Evolutionary conservation across 768 basidiomycete species (phyloP).

Genomic region (Solioccasus polychromus): DNA sequence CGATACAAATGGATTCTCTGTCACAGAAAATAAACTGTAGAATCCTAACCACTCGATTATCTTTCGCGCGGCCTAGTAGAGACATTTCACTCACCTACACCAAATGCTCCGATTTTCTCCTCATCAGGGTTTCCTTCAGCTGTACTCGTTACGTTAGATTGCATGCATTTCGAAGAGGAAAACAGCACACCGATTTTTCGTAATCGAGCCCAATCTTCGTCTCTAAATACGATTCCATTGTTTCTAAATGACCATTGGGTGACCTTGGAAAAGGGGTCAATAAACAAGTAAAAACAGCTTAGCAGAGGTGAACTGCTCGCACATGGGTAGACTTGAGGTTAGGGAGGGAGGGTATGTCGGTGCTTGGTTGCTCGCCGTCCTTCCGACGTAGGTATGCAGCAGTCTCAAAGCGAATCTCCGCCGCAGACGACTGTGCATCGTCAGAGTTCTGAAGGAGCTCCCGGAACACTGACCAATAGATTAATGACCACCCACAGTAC

Average conservation of each 20-base stretch:
- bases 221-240: conserved; percentile 48
- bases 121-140: conserved; percentile 27
- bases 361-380: neutral
- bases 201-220: conserved; percentile 16
- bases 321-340: conserved; percentile 62
- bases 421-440: conserved; percentile 72
- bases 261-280: conserved; percentile 42
- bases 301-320: conserved; percentile 12
- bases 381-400: conserved; percentile 37
- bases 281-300: neutral
- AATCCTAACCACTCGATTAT: conserved; percentile 43
- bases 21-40: conserved; percentile 79
- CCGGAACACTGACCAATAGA: conserved; percentile 56
- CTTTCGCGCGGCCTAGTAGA: neutral
- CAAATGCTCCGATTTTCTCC: conserved; percentile 26
- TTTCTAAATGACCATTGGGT: conserved; percentile 83
- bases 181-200: conserved; percentile 14
- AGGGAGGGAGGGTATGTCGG: conserved; percentile 36
- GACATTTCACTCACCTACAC: conserved; percentile 16
- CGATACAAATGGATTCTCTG: conserved; percentile 79
- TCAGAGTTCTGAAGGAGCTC: conserved; percentile 97
- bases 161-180: neutral
- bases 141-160: neutral
- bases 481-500: neutral
- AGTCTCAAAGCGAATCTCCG: conserved; percentile 79